These are phyloP conservation scores for Diaporthe sp. DNA, from an alignment of 2,329 filamentous ascomycete species.

Conservation along the genomic window DNA sequence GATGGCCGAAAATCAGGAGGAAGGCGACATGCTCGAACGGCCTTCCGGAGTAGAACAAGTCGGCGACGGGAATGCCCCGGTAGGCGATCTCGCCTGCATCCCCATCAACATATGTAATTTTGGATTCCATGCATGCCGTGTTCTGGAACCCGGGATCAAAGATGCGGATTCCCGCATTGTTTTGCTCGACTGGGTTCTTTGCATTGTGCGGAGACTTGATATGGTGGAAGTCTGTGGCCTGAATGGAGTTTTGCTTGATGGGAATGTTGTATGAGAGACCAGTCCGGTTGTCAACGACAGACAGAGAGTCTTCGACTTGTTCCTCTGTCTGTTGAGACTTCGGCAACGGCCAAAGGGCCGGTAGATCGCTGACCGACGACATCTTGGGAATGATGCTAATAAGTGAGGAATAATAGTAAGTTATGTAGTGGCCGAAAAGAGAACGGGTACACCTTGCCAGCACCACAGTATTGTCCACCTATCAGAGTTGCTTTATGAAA, in stretches of 20 bases:
- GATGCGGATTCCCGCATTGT: slow-evolving; percentile 7
- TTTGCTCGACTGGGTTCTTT: slow-evolving; percentile 12
- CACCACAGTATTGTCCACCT: no score
- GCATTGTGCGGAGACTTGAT: neutral
- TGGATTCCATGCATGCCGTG: neutral
- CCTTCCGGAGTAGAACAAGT: slow-evolving; percentile 2
- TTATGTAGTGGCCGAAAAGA: no score
- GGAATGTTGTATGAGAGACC: neutral
- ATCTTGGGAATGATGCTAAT: neutral
- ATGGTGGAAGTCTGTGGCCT: slow-evolving; percentile 4
- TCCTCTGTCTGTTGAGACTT: neutral
- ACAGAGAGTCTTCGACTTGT: neutral
- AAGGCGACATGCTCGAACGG: slow-evolving; percentile 14
- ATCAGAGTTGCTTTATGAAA: no score
- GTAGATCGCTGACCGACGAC: neutral
- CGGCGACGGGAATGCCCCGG: neutral
- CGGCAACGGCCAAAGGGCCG: neutral
- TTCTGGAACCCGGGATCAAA: slow-evolving; percentile 18
- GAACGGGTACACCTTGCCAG: no score
- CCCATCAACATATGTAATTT: slow-evolving; percentile 20
- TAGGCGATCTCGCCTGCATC: slow-evolving; percentile 10
- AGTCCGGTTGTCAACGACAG: slow-evolving; percentile 10
- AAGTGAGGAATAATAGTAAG: neutral
- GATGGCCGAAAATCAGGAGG: slow-evolving; percentile 15
- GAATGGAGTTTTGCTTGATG: neutral